Evolutionary conservation across 495 filamentous ascomycete species (phyloP), one percentile per base, ranked within the genome.

Genomic region (Aspergillus diversus): DNA sequence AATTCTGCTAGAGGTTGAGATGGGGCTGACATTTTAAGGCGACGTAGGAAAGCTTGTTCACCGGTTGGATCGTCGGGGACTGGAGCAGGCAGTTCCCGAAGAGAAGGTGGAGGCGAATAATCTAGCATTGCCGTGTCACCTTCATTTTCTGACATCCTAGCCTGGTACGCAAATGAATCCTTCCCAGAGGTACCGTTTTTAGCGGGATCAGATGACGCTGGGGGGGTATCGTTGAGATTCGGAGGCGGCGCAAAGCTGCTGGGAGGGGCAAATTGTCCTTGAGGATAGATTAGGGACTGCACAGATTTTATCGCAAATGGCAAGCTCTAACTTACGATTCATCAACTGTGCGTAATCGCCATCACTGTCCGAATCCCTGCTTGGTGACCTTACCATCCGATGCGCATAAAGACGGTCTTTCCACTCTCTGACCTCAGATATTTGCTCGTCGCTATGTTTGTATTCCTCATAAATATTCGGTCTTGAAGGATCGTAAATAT

Each of bases 381-480:
- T 80, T 58, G 65, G 75, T 31, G 70, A 81, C 57, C 78, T 76
- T 48, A 71, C 79, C 71, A 86, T 84, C 17, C 86, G 84, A 76
- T 93, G 91, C 17, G 89, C 88, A 73, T 96, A 96, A 27, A 97
- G 79, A 32, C 88, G 76, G 31, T 89, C 89, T 68, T 96, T 96
- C 94, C 94, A 98, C 60, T 97, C 93, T 42, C 86, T 81, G 17
- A 93, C 83, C 73, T 95, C 91, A 0, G 81, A 71, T 47, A 93
- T 84, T 65, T 90, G 89, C 73, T 97, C 94, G 34, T 96, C 93
- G 63, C 92, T 94, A 42, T 88, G 80, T 51, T 90, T 85, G 70
- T 96, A 97, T 72, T 96, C 90, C 51, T 92, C 88, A 61, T 94
- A 93, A 59, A 86, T 91, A 46, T 92, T 97, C 1, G 94, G 94